phyloP scores from a whole-genome alignment of 2,329 filamentous ascomycete species.

The Neopestalotiopsis sp. region DNA sequence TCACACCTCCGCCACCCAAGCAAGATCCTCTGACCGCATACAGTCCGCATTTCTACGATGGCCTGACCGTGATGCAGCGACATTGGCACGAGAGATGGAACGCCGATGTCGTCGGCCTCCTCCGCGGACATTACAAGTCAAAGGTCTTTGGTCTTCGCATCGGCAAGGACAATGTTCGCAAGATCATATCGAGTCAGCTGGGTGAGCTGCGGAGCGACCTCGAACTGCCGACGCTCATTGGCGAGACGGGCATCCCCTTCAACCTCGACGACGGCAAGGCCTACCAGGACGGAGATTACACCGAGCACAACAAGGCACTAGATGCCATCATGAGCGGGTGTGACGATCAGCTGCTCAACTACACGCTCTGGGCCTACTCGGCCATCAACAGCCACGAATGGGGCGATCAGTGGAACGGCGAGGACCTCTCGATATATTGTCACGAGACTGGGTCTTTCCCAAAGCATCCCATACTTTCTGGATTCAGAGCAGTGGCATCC shows the following conservation, averaged over 20 bases:
- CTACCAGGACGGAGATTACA: constrained; percentile 29
- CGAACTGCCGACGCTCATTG: constrained; percentile 25
- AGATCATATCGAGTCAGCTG: constrained; percentile 28
- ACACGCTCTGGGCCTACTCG: constrained; percentile 30
- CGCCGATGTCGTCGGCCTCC: constrained; percentile 29
- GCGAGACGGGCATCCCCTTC: constrained; percentile 32
- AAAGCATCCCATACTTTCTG: constrained; percentile 20
- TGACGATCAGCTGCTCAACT: constrained; percentile 29
- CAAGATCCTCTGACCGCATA: constrained; percentile 26
- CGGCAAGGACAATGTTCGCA: constrained; percentile 25
- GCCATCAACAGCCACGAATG: constrained; percentile 30
- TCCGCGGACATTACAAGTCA: constrained; percentile 28
- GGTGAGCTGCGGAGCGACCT: constrained; percentile 26
- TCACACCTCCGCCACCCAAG: constrained; percentile 25
- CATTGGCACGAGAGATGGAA: constrained; percentile 33
- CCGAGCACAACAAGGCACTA: constrained; percentile 28
- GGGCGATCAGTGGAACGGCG: constrained; percentile 33
- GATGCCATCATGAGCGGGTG: constrained; percentile 29
- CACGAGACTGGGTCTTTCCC: constrained; percentile 29
- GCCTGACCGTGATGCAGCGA: constrained; percentile 30
- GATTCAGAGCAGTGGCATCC: constrained; percentile 25
- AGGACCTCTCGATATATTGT: constrained; percentile 31
- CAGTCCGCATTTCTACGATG: constrained; percentile 33
- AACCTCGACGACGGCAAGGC: constrained; percentile 28
- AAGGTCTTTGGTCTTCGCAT: constrained; percentile 28